phyloP scores from a whole-genome alignment of 169 alveolate genomes.

The Fabrea salina region DNA sequence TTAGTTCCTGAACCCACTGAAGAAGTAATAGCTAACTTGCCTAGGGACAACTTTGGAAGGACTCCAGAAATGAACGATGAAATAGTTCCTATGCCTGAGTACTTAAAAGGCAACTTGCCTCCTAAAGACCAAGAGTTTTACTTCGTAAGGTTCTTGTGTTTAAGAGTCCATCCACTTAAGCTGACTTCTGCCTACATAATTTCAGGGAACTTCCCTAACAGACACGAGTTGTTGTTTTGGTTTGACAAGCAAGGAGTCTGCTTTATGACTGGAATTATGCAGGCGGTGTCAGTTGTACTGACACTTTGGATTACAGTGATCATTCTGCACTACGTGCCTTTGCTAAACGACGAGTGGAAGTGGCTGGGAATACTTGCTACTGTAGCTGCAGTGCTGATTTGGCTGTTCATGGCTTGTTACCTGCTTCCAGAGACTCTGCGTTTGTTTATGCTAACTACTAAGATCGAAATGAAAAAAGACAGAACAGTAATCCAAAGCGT shows the following conservation, averaged over 20 bases:
- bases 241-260: conserved; percentile 8
- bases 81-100: conserved; percentile 8
- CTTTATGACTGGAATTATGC: conserved; percentile 8
- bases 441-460: not conserved
- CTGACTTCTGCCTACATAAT: conserved; percentile 18
- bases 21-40: not conserved
- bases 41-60: conserved; percentile 17
- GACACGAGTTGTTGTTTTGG: conserved; percentile 30
- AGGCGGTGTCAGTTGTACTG: conserved; percentile 1
- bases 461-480: conserved; percentile 18
- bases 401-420: not conserved
- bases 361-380: not conserved
- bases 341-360: not conserved
- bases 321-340: not conserved
- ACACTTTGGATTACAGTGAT: conserved; percentile 27
- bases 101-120: not conserved
- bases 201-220: not conserved
- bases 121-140: not conserved
- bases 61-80: conserved; percentile 30
- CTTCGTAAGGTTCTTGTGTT: not conserved
- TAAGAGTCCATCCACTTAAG: conserved; percentile 2
- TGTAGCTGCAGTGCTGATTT: not conserved
- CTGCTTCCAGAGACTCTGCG: not conserved
- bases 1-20: conserved; percentile 30
- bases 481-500: not conserved